A percentile compares a stretch with the other conserved stretches of the same genome.
phyloP scores from a whole-genome alignment of 192 early-diverging fungal species.

The Chytriomyces sp. region DNA sequence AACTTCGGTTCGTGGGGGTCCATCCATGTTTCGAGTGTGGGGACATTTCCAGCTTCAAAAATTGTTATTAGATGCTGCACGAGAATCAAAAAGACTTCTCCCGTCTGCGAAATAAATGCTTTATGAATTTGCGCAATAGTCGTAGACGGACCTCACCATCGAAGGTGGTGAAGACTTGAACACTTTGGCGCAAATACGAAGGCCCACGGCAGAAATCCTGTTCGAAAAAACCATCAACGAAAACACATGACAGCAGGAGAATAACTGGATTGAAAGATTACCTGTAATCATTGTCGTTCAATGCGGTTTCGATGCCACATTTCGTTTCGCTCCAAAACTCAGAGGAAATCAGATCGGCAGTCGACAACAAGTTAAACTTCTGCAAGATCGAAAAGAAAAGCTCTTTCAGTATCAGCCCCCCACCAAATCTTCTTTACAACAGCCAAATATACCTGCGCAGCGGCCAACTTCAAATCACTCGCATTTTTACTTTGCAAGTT shows the following conservation, averaged over 20 bases:
- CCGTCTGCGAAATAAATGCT: conserved; percentile 30
- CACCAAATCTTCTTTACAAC: too few relatives aligned
- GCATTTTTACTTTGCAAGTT: conserved; percentile 45
- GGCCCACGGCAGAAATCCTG: conserved; percentile 42
- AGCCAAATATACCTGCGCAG: conserved; percentile 42
- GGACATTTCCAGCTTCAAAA: conserved; percentile 38
- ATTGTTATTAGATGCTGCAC: conserved; percentile 41
- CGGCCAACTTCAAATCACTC: conserved; percentile 41
- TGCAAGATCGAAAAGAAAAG: conserved; percentile 22
- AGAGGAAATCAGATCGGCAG: conserved; percentile 51
- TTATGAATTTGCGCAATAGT: not conserved
- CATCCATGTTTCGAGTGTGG: conserved; percentile 42
- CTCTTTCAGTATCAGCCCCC: too few relatives aligned
- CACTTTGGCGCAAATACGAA: conserved; percentile 49
- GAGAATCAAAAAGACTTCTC: conserved; percentile 55
- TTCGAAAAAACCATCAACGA: too few relatives aligned
- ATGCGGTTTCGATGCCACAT: conserved; percentile 36
- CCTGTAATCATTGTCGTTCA: conserved; percentile 51
- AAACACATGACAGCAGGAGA: too few relatives aligned
- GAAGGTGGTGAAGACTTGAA: conserved; percentile 57
- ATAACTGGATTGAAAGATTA: not conserved
- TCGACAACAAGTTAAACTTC: conserved; percentile 48
- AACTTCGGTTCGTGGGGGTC: conserved; percentile 38
- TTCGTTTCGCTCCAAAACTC: conserved; percentile 61
- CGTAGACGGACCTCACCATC: conserved; percentile 28